Conservation (phyloP, 495 filamentous ascomycete genomes). For the Lepidopterella palustris region DNA sequence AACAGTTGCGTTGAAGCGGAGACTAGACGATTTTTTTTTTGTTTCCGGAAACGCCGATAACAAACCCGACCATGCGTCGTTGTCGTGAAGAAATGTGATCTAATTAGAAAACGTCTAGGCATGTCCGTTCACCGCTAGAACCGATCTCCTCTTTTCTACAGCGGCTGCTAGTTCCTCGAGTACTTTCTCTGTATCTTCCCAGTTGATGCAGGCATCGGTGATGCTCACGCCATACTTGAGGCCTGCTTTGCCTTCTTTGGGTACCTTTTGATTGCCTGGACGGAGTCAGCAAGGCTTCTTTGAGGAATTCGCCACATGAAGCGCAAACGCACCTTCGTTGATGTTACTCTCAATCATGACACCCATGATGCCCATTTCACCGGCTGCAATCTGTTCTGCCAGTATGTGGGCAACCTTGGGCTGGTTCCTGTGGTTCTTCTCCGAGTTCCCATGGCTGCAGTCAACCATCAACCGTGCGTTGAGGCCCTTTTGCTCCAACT, state of each 20-base stretch:
- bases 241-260: slow-evolving; percentile 75
- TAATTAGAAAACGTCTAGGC: background rate
- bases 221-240: slow-evolving; percentile 96
- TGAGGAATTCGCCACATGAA: background rate
- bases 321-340: slow-evolving; percentile 63
- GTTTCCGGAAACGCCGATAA: background rate
- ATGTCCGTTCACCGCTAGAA: slow-evolving; percentile 33
- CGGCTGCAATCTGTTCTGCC: slow-evolving; percentile 74
- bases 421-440: slow-evolving; percentile 96
- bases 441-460: slow-evolving; percentile 93
- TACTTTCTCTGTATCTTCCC: slow-evolving; percentile 83
- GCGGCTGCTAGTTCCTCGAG: slow-evolving; percentile 74
- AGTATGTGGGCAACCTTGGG: slow-evolving; percentile 83
- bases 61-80: background rate
- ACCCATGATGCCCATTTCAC: slow-evolving; percentile 87
- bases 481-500: slow-evolving; percentile 59
- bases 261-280: slow-evolving; percentile 83
- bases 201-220: slow-evolving; percentile 94
- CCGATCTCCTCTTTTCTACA: slow-evolving; percentile 60
- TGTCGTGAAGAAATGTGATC: background rate
- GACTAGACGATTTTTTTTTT: background rate
- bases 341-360: slow-evolving; percentile 99
- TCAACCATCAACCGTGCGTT: slow-evolving; percentile 88
- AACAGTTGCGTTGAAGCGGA: background rate
- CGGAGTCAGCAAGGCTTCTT: slow-evolving; percentile 2